phyloP scores from a whole-genome alignment of 306 rosid species.

The Malus asiatica region DNA sequence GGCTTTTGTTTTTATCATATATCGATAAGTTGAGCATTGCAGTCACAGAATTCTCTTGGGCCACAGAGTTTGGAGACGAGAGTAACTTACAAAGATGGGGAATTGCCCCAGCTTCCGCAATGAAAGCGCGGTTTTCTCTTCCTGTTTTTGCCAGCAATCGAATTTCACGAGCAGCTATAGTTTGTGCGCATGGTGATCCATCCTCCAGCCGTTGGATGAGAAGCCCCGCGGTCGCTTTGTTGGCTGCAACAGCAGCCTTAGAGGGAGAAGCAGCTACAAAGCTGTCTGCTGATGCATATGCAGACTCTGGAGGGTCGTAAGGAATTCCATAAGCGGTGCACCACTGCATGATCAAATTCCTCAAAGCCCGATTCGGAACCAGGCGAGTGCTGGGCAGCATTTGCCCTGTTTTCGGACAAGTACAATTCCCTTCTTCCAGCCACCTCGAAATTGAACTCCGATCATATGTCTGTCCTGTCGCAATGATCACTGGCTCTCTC shows the following conservation, averaged over 20 bases:
- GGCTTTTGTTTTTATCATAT: constrained; percentile 73
- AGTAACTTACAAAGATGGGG: constrained; percentile 65
- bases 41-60: constrained; percentile 92
- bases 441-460: constrained; percentile 76
- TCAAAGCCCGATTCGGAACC: constrained; percentile 67
- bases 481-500: constrained; percentile 79
- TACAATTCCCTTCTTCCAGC: constrained; percentile 91
- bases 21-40: constrained; percentile 91
- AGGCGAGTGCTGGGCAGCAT: constrained; percentile 59
- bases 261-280: constrained; percentile 59
- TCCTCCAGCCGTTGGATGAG: constrained; percentile 65
- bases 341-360: constrained; percentile 84
- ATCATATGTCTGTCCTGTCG: constrained; percentile 88
- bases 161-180: constrained; percentile 84
- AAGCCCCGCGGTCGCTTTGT: constrained; percentile 56
- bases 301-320: constrained; percentile 53
- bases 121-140: constrained; percentile 72
- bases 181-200: constrained; percentile 51
- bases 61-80: constrained; percentile 51
- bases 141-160: constrained; percentile 87
- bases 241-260: constrained; percentile 69
- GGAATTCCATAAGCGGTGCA: constrained; percentile 73
- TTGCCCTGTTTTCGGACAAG: constrained; percentile 91
- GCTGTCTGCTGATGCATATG: constrained; percentile 37
- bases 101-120: constrained; percentile 94